Evolutionary conservation across 2,329 filamentous ascomycete species (phyloP), one percentile per base, ranked within the genome.

Genomic region (Coniochaeta hoffmannii): DNA sequence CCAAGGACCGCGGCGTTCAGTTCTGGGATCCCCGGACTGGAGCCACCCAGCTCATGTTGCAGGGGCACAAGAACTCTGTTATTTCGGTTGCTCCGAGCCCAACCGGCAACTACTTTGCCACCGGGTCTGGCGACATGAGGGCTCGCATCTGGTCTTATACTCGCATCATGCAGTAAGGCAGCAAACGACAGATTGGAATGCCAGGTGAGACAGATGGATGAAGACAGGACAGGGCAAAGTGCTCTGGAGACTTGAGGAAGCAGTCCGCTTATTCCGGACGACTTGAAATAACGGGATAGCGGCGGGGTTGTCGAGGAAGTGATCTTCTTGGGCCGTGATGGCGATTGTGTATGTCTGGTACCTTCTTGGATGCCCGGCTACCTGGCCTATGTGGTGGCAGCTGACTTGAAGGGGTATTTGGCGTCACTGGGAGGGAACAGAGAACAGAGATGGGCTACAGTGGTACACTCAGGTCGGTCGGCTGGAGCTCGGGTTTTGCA

Each of bases 51-150:
- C 87, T 99, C 69, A 97, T 97, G 94, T 82, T 99, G 59, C 94
- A 97, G 72, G 94, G 94, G 26, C 94, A 99, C 71, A 97, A 97
- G 80, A 97, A 97, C 74, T 96, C 90, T 11, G 94, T 99, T 64
- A 97, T 97, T 65, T 97, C 92, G 2, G 94, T 99, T 53, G 93
- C 94, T 1, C 94, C 94, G 22, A 96, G 91, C 71, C 94, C 94
- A 15, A 86, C 83, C 34, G 92, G 91, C 57, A 85, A 86, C 60
- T 87, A 90, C 68, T 99, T 99, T 69, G 94, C 94, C 38, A 99
- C 94, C 5, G 94, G 94, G 59, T 97, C 92, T 63, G 94, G 94
- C 65, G 94, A 99, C 70, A 96, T 96, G 90, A 88, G 93, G 69
- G 94, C 94, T 55, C 87, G 94, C 66, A 97, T 99, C 74, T 99